Evolutionary conservation across 805 yeast species (phyloP).

Genomic region (Myxozyma kluyveri): DNA sequence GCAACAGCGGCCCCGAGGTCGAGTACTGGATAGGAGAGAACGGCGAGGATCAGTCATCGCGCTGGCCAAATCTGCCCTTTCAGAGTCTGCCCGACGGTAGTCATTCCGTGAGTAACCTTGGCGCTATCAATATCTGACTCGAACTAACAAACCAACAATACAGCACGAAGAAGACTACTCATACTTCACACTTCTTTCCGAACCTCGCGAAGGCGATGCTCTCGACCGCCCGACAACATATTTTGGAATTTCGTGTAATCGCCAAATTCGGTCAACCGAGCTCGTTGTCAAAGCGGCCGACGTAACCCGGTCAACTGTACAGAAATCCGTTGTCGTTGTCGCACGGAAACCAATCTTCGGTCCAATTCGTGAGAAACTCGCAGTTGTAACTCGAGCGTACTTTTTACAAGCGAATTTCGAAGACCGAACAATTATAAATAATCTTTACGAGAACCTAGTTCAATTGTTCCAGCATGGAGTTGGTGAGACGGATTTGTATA

Average conservation of each 20-base stretch:
- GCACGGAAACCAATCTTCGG: conserved; percentile 78
- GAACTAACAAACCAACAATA: background rate
- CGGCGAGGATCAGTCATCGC: conserved; percentile 40
- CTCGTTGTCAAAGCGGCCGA: conserved; percentile 57
- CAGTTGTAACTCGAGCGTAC: conserved; percentile 82
- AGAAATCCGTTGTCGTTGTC: conserved; percentile 86
- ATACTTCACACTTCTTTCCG: conserved; percentile 78
- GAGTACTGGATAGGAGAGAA: conserved; percentile 76
- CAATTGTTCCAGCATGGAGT: conserved; percentile 38
- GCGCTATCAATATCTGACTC: background rate
- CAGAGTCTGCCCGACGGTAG: conserved; percentile 97
- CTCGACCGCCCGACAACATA: conserved; percentile 50
- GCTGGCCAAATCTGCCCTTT: conserved; percentile 88
- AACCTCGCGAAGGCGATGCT: conserved; percentile 35
- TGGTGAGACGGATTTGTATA: conserved; percentile 59
- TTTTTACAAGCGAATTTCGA: conserved; percentile 76
- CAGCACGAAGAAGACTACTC: conserved; percentile 85
- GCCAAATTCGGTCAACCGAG: conserved; percentile 69
- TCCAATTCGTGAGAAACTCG: conserved; percentile 83
- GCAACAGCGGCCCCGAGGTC: conserved; percentile 82
- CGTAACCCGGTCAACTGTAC: conserved; percentile 81
- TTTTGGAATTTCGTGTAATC: conserved; percentile 93
- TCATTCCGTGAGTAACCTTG: conserved; percentile 53
- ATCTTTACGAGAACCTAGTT: conserved; percentile 61
- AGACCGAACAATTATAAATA: conserved; percentile 65